These are phyloP conservation scores for Zygosaccharomyces siamensis DNA, from an alignment of 805 yeast species.

Conservation along the genomic window DNA sequence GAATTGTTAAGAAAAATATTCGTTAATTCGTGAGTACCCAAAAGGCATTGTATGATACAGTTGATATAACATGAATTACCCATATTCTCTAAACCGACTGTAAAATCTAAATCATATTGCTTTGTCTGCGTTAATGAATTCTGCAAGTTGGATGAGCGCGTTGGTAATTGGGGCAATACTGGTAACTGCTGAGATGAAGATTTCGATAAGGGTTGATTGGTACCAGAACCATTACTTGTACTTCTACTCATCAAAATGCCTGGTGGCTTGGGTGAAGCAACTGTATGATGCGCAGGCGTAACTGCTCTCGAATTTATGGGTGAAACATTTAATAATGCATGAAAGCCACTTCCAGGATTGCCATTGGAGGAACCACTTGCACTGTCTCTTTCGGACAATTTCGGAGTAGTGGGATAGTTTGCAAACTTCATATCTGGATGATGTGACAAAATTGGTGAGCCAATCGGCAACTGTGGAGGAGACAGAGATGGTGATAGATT, in stretches of 20 bases:
- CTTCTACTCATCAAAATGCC: slow-evolving; percentile 4
- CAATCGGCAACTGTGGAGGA: slow-evolving; percentile 4
- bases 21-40: slow-evolving; percentile 64
- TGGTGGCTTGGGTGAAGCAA: slow-evolving; percentile 5
- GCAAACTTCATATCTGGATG: slow-evolving; percentile 8
- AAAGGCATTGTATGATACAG: slow-evolving; percentile 79
- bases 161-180: slow-evolving; percentile 21
- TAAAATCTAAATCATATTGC: slow-evolving; percentile 35
- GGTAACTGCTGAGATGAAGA: slow-evolving; percentile 20
- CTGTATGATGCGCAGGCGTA: slow-evolving; percentile 1
- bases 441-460: slow-evolving; percentile 6
- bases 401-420: slow-evolving; percentile 30
- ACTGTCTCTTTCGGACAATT: slow-evolving; percentile 8
- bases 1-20: slow-evolving; percentile 56
- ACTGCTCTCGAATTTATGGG: slow-evolving; percentile 6
- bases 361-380: neutral
- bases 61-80: slow-evolving; percentile 95
- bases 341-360: neutral
- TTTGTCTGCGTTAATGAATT: slow-evolving; percentile 4
- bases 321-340: neutral
- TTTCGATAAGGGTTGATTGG: slow-evolving; percentile 2
- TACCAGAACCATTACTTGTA: slow-evolving; percentile 3
- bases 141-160: slow-evolving; percentile 5
- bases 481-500: slow-evolving; percentile 13
- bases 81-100: slow-evolving; percentile 71